Evolutionary conservation across 495 filamentous ascomycete genomes (phyloP), one percentile per base, ranked within the genome.

Genomic region (Podospora didyma): DNA sequence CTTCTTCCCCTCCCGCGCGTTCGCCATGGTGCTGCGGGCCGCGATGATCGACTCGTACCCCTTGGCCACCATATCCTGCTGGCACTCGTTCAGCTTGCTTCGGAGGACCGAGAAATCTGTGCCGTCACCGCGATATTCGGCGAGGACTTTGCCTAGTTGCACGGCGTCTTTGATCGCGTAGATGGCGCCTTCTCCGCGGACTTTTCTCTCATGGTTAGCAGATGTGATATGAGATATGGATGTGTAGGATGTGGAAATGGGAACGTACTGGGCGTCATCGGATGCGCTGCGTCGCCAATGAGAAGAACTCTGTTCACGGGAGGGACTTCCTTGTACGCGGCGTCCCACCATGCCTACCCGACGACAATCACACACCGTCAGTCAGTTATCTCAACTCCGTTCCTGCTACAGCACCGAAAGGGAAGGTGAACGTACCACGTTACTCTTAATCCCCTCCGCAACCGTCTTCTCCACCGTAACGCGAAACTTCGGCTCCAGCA

Each of bases 221-320:
- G 12, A 5, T 7, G 12, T 42, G 5, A 5, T 17, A 16, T 17
- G 1, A 1, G n/a, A 12, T 42, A 1, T 10, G 9, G 34, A 16
- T 10, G 16, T 37, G 0, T 16, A 37, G 34, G 34, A 14, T 2
- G 26, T 31, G 26, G n/a, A 42, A 42, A 17, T 12, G 39, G 1
- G 1, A 42, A 78, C 79, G 62, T 78, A 85, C 83, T 73, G 20
- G 74, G 77, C 1, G 79, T 77, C 81, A 85, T 84, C 0, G 81
- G 73, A 66, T 86, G 83, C 0, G 78, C 78, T 0, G 83, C 81
- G 67, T 86, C 83, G 0, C 83, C 82, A 9, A 77, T 76, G 21
- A 84, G 37, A 0, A 79, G 77, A 0, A 82, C 69, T 28, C 76
- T 57, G 7, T 81, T 73, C 12, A 59, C 53, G 0, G 70, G 61